A percentile compares a stretch with the other conserved stretches of the same genome.
phyloP scores from a whole-genome alignment of 2,329 filamentous ascomycete species.

The Alternaria panax region DNA sequence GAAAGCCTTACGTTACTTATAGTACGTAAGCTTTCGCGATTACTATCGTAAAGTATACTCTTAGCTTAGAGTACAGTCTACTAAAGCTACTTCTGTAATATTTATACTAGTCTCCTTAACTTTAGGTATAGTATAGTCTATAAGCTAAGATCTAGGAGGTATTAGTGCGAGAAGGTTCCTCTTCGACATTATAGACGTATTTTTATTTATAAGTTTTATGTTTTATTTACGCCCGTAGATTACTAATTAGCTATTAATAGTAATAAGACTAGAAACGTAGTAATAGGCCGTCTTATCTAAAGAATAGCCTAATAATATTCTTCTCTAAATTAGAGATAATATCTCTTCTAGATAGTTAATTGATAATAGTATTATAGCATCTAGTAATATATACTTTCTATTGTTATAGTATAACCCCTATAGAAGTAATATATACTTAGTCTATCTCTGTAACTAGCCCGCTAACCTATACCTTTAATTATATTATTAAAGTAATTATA shows the following conservation, averaged over 20 bases:
- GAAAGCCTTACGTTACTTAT: conserved; percentile 6
- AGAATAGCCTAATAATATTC: conserved; percentile 1
- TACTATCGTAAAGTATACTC: conserved; percentile 8
- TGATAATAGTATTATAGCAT: background rate
- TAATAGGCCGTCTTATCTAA: background rate
- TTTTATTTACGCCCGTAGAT: background rate
- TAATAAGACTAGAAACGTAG: conserved; percentile 5
- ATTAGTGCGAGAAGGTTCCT: conserved; percentile 3
- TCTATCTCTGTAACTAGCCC: conserved; percentile 11
- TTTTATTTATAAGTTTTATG: conserved; percentile 1
- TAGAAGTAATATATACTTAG: conserved; percentile 13
- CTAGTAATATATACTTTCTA: conserved; percentile 3
- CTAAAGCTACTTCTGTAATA: background rate
- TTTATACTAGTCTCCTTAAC: background rate
- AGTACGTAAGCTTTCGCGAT: conserved; percentile 1
- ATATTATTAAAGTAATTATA: conserved; percentile 11
- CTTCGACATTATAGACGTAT: conserved; percentile 10
- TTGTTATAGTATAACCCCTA: conserved; percentile 1
- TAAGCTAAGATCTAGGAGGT: conserved; percentile 8
- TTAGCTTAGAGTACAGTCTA: conserved; percentile 1
- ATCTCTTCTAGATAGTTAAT: background rate
- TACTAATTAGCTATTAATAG: conserved; percentile 1
- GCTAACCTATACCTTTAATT: conserved; percentile 7
- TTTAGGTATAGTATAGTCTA: background rate
- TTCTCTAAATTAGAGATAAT: background rate